Evolutionary conservation across 768 basidiomycete species (phyloP).

Genomic region (Suillus americanus): DNA sequence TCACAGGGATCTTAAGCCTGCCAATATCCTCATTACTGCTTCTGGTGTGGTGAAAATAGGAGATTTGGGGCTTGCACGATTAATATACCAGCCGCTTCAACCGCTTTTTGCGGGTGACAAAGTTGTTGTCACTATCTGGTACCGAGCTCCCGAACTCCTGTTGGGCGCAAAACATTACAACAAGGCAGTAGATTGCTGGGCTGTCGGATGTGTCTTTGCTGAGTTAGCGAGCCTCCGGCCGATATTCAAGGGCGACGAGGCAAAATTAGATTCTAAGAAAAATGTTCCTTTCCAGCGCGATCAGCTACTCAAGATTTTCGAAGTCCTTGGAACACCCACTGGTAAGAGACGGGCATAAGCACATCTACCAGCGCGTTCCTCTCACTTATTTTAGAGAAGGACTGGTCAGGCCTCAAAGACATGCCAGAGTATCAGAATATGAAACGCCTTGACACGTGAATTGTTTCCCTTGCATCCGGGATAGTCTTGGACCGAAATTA

Average conservation of each 20-base stretch:
- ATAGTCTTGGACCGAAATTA: slow-evolving; percentile 20
- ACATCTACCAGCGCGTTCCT: neutral
- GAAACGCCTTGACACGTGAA: slow-evolving; percentile 73
- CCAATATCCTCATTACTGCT: slow-evolving; percentile 95
- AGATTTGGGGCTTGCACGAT: slow-evolving; percentile 92
- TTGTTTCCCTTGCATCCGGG: slow-evolving; percentile 10
- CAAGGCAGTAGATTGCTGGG: slow-evolving; percentile 96
- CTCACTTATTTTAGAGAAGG: slow-evolving; percentile 53
- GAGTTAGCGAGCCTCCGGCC: slow-evolving; percentile 91
- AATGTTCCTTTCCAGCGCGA: slow-evolving; percentile 96
- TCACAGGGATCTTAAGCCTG: slow-evolving; percentile 97
- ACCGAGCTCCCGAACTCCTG: slow-evolving; percentile 93
- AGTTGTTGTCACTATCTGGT: slow-evolving; percentile 99
- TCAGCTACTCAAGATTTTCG: slow-evolving; percentile 94
- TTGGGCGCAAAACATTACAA: slow-evolving; percentile 98
- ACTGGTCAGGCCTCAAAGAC: slow-evolving; percentile 83
- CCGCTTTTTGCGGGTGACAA: slow-evolving; percentile 93
- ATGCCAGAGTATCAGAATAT: slow-evolving; percentile 90
- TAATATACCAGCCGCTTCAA: slow-evolving; percentile 90
- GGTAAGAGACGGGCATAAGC: slow-evolving; percentile 46
- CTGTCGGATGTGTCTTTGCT: slow-evolving; percentile 96
- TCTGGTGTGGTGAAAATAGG: slow-evolving; percentile 93
- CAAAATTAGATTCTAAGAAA: slow-evolving; percentile 95
- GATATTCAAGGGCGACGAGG: slow-evolving; percentile 99
- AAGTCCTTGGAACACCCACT: slow-evolving; percentile 87